These are phyloP conservation scores for Diaporthe citriasiana DNA, from an alignment of 2,329 filamentous ascomycete genomes.

Conservation along the genomic window DNA sequence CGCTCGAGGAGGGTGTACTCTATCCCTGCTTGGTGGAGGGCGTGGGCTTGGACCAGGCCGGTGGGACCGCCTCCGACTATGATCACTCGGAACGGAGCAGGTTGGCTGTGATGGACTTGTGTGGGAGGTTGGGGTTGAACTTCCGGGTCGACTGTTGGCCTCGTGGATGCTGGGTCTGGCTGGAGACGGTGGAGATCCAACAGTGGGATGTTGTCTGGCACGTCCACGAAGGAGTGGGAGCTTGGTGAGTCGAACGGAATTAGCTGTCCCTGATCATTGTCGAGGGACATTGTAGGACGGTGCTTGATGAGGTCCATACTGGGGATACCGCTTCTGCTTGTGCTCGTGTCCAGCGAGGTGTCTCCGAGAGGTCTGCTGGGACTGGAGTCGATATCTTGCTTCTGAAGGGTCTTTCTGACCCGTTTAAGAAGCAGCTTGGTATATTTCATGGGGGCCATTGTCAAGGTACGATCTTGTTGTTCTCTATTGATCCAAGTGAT, in stretches of 20 bases:
- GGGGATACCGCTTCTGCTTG: no score
- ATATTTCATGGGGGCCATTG: not conserved
- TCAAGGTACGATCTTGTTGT: not conserved
- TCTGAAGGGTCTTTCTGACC: not conserved
- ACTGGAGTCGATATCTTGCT: not conserved
- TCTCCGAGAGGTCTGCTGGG: not conserved
- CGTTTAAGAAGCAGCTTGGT: not conserved
- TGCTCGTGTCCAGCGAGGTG: no score
- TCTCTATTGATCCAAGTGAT: not conserved
- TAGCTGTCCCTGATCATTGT: not conserved
- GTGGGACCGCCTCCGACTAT: slow-evolving; percentile 50
- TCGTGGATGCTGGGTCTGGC: not conserved
- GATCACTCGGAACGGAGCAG: slow-evolving; percentile 43
- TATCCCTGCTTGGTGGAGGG: slow-evolving; percentile 48
- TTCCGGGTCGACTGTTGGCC: no score
- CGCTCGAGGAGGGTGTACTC: slow-evolving; percentile 50
- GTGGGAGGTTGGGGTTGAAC: not conserved
- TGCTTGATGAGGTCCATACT: not conserved
- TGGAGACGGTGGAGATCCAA: not conserved
- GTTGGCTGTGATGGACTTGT: not conserved
- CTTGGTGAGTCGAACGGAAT: not conserved
- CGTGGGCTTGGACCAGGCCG: slow-evolving; percentile 49
- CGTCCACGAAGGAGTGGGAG: not conserved
- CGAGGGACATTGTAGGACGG: not conserved
- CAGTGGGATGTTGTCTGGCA: not conserved